phyloP scores from a whole-genome alignment of 352 stramenopile genomes.

The Globisporangium uncinulatum region DNA sequence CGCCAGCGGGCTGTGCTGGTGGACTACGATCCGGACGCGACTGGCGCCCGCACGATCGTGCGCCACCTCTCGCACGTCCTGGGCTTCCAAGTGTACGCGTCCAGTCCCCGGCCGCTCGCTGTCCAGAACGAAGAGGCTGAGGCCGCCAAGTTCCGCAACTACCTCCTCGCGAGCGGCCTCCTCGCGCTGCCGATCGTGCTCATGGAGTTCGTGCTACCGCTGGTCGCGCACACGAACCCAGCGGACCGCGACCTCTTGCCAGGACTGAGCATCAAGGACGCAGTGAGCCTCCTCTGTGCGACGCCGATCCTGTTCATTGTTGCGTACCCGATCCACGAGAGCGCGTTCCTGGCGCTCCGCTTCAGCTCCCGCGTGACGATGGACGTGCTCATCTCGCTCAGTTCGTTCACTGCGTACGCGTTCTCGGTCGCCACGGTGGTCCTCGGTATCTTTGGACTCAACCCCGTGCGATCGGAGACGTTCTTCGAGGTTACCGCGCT shows the following conservation, averaged over 20 bases:
- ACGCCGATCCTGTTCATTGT: slow-evolving; percentile 62
- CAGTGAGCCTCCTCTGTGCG: slow-evolving; percentile 51
- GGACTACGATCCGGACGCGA: slow-evolving; percentile 40
- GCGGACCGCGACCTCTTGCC: slow-evolving; percentile 21
- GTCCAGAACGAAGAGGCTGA: slow-evolving; percentile 28
- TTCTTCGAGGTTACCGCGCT: slow-evolving; percentile 75
- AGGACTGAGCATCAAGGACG: slow-evolving; percentile 44
- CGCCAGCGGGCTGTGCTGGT: slow-evolving; percentile 24
- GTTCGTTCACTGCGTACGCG: slow-evolving; percentile 53
- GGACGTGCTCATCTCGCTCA: slow-evolving; percentile 76
- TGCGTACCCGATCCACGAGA: slow-evolving; percentile 66
- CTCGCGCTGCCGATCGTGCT: slow-evolving; percentile 47
- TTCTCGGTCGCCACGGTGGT: slow-evolving; percentile 44
- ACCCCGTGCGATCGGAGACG: slow-evolving; percentile 34
- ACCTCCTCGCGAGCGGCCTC: slow-evolving; percentile 50
- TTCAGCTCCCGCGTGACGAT: slow-evolving; percentile 65
- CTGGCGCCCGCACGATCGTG: slow-evolving; percentile 33
- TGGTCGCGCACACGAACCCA: slow-evolving; percentile 21
- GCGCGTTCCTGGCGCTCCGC: slow-evolving; percentile 49
- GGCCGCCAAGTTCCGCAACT: slow-evolving; percentile 34
- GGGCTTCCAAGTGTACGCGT: slow-evolving; percentile 43
- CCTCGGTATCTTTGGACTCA: slow-evolving; percentile 16
- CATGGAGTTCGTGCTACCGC: slow-evolving; percentile 51
- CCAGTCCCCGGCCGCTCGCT: slow-evolving; percentile 36
- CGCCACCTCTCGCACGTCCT: slow-evolving; percentile 28